Conservation (phyloP, 2,329 filamentous ascomycete species). For the Trichoderma semiorbis region DNA sequence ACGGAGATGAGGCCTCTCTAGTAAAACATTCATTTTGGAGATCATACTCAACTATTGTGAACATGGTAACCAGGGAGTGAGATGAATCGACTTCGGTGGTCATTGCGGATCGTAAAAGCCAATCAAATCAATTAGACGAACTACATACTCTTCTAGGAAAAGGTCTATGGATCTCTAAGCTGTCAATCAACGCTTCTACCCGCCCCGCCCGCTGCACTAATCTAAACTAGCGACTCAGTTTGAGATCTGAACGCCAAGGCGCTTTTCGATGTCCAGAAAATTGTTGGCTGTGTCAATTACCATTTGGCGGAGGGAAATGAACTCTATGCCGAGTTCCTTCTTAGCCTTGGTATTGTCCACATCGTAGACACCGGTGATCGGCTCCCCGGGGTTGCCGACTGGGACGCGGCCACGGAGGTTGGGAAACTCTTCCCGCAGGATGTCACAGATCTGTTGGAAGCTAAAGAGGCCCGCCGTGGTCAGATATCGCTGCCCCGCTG, state of each 20-base stretch:
- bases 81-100: background rate
- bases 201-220: background rate
- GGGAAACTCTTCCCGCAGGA: conserved; percentile 47
- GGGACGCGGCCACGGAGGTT: conserved; percentile 48
- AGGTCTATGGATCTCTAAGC: background rate
- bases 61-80: background rate
- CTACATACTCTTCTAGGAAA: background rate
- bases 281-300: conserved; percentile 11
- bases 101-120: background rate
- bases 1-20: background rate
- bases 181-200: background rate
- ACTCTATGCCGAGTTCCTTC: conserved; percentile 10
- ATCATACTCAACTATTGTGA: background rate
- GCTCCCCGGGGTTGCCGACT: conserved; percentile 17
- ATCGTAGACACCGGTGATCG: background rate
- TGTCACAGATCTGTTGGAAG: conserved; percentile 41
- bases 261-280: background rate
- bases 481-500: conserved; percentile 29
- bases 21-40: background rate
- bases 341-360: conserved; percentile 3
- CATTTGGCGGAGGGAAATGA: background rate
- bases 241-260: background rate
- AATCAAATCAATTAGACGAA: conserved; percentile 3
- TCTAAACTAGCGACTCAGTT: background rate
- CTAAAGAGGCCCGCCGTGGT: conserved; percentile 24